A percentile compares a stretch with the other conserved stretches of the same genome.
These are phyloP conservation scores for Vitis labrusca DNA, from an alignment of 164 flowering plant species.

Conservation along the genomic window DNA sequence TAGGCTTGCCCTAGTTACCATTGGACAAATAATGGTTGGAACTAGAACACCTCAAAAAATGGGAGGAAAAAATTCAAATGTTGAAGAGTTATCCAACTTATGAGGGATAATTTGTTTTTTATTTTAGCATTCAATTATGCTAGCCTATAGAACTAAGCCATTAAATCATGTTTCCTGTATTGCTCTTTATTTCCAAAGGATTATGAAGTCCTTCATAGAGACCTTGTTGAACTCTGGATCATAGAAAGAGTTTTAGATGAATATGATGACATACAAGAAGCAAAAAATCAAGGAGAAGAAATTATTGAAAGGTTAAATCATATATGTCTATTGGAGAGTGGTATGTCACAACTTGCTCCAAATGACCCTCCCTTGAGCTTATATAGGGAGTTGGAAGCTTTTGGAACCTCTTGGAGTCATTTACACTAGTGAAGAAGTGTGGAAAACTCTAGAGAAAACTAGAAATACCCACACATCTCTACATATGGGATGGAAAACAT, in stretches of 20 bases:
- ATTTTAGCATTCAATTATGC: conserved; percentile 11
- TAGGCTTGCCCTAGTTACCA: conserved; percentile 17
- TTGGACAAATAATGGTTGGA: conserved; percentile 12
- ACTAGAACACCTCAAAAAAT: conserved; percentile 9
- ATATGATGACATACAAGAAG: background rate
- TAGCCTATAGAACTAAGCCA: background rate
- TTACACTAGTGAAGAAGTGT: no score
- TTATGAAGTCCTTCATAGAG: background rate
- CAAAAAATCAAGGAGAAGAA: conserved; percentile 5
- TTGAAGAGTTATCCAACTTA: conserved; percentile 4
- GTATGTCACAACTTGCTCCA: no score
- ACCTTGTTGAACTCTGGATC: conserved; percentile 15
- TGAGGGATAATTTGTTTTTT: background rate
- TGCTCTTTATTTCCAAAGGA: conserved; percentile 17
- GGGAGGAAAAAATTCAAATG: conserved; percentile 2
- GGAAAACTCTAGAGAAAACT: no score
- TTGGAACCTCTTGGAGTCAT: no score
- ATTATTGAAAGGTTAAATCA: conserved; percentile 3
- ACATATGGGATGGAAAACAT: no score
- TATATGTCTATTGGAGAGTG: conserved; percentile 5
- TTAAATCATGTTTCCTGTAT: conserved; percentile 11
- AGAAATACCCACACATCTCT: no score
- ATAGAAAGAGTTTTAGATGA: conserved; percentile 15
- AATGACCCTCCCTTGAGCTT: no score
- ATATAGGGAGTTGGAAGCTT: no score